Percentiles rank a stretch among this genome's conserved stretches.
Conservation (phyloP, 2,329 filamentous ascomycete genomes). For the Pyrenochaeta sp. region DNA sequence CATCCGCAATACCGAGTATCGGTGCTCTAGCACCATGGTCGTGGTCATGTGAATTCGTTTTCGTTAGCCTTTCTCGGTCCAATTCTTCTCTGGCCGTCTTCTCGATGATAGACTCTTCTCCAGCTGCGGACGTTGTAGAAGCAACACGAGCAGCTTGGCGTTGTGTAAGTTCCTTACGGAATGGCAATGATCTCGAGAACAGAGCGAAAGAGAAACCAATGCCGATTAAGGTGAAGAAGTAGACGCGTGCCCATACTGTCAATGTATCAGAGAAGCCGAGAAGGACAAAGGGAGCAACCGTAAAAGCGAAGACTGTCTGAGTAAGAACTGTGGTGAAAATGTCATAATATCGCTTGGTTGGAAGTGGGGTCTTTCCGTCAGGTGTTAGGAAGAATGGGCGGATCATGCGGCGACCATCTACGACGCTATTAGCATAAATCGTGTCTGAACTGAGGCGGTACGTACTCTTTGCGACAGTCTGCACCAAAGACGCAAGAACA, state of each 20-base stretch:
- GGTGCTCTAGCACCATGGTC: constrained; percentile 61
- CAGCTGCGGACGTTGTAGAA: constrained; percentile 20
- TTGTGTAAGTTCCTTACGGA: constrained; percentile 51
- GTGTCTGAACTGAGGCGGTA: constrained; percentile 33
- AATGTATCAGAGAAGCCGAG: constrained; percentile 76
- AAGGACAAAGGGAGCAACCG: constrained; percentile 83
- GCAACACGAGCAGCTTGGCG: constrained; percentile 33
- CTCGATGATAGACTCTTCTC: constrained; percentile 37
- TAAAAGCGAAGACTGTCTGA: constrained; percentile 83
- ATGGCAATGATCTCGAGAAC: constrained; percentile 81
- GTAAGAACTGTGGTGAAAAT: constrained; percentile 76
- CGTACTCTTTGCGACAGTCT: constrained; percentile 93
- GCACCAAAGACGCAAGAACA: constrained; percentile 85
- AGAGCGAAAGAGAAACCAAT: constrained; percentile 71
- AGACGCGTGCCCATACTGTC: constrained; percentile 81
- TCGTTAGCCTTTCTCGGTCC: constrained; percentile 49
- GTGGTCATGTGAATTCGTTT: constrained; percentile 63
- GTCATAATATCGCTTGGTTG: constrained; percentile 88
- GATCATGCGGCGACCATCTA: constrained; percentile 87
- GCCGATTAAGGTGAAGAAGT: constrained; percentile 83
- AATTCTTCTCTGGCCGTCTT: constrained; percentile 45
- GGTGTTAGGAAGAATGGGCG: constrained; percentile 92
- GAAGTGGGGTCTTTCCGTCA: constrained; percentile 62
- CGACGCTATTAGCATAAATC: neutral
- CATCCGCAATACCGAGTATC: constrained; percentile 78